A percentile compares a stretch with the other conserved stretches of the same genome.
These are phyloP conservation scores for Cenchrus purpureus DNA, from an alignment of 176 grass and related monocot species.

Conservation along the genomic window DNA sequence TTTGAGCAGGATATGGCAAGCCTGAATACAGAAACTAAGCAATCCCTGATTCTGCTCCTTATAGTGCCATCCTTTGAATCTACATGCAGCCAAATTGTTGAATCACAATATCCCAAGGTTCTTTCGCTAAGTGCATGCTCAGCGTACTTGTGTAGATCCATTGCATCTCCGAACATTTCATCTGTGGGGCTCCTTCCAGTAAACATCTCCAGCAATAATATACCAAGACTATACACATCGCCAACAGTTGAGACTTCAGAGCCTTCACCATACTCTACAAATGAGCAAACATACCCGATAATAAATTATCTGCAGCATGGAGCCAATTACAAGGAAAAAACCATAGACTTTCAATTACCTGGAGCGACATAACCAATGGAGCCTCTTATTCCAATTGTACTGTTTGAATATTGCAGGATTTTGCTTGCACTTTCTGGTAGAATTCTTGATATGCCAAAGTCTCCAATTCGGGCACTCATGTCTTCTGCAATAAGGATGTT, in stretches of 20 bases:
- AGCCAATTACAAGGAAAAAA: too few relatives aligned
- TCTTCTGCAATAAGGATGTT: constrained; percentile 65
- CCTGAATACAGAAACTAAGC: background rate
- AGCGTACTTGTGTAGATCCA: constrained; percentile 21
- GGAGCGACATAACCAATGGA: constrained; percentile 60
- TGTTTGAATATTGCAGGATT: constrained; percentile 3
- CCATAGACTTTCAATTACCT: constrained; percentile 15
- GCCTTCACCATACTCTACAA: constrained; percentile 35
- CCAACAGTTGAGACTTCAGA: background rate
- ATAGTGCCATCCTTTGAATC: background rate
- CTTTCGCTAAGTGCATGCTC: background rate
- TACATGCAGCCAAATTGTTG: constrained; percentile 18
- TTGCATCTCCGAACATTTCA: background rate
- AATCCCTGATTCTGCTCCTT: background rate
- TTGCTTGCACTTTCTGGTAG: constrained; percentile 21
- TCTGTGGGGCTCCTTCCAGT: constrained; percentile 36
- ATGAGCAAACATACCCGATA: too few relatives aligned
- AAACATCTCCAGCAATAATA: constrained; percentile 47
- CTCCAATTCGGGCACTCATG: constrained; percentile 53
- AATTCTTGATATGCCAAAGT: constrained; percentile 56
- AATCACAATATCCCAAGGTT: constrained; percentile 21
- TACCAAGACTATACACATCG: constrained; percentile 28
- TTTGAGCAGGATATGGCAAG: constrained; percentile 33
- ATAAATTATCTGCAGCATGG: too few relatives aligned
- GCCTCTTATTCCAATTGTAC: constrained; percentile 35